These are phyloP conservation scores for Orbilia blumenaviensis DNA, from an alignment of 2,329 filamentous ascomycete genomes.

Conservation along the genomic window DNA sequence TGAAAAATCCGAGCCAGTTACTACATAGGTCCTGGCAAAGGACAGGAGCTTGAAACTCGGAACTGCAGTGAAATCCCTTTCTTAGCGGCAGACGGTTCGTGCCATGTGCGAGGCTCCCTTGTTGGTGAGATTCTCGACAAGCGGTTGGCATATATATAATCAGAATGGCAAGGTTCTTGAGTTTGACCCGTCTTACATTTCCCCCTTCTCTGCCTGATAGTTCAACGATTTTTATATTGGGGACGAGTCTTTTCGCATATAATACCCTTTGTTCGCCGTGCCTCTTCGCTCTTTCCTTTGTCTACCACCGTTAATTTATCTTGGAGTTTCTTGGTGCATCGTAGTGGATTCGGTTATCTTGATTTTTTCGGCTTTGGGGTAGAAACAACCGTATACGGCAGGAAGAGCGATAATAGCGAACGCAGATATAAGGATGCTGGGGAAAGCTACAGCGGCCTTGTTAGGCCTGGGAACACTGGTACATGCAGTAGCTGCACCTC, in stretches of 20 bases:
- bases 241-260: background rate
- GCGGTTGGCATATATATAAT: slow-evolving; percentile 40
- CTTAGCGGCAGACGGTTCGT: slow-evolving; percentile 25
- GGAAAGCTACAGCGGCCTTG: slow-evolving; percentile 36
- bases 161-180: slow-evolving; percentile 48
- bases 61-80: slow-evolving; percentile 17
- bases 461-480: slow-evolving; percentile 29
- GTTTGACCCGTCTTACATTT: slow-evolving; percentile 21
- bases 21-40: background rate
- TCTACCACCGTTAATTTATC: background rate
- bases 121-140: background rate
- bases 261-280: slow-evolving; percentile 2
- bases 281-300: slow-evolving; percentile 17
- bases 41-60: slow-evolving; percentile 39
- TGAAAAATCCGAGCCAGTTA: background rate
- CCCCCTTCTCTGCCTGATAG: slow-evolving; percentile 11
- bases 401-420: background rate
- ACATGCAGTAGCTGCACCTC: slow-evolving; percentile 30
- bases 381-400: background rate
- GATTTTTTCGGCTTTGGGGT: background rate
- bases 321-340: slow-evolving; percentile 1
- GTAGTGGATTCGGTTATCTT: background rate
- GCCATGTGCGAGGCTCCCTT: slow-evolving; percentile 15
- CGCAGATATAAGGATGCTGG: slow-evolving; percentile 15
- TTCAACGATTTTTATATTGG: background rate